A percentile compares a stretch with the other conserved stretches of the same genome.
Evolutionary conservation across 208 protist species (phyloP).

Genomic region (Leishmania arabica): DNA sequence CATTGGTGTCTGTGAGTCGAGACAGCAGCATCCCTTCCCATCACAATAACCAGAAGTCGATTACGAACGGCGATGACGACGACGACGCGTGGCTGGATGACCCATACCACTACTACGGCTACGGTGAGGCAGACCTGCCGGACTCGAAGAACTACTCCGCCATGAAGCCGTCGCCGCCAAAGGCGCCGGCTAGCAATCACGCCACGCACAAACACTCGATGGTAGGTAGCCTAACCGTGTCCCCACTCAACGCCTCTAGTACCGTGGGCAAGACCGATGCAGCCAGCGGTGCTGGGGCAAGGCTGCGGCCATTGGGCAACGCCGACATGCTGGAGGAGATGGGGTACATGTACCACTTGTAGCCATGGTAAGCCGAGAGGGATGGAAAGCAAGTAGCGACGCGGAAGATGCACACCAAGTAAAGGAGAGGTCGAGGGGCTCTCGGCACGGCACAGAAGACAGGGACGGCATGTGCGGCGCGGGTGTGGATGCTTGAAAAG

Average conservation of each 20-base stretch:
- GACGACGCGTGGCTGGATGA: conserved; percentile 16
- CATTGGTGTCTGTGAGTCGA: neutral
- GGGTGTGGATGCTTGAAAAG: neutral
- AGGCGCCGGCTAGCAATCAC: neutral
- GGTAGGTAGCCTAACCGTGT: neutral
- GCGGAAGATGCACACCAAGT: neutral
- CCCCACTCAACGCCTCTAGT: neutral
- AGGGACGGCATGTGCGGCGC: neutral
- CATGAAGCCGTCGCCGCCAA: neutral
- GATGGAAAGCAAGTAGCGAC: neutral
- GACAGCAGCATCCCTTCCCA: neutral
- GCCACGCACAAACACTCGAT: neutral
- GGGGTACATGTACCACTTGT: conserved; percentile 2
- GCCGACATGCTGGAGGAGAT: conserved; percentile 1
- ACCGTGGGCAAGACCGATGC: neutral
- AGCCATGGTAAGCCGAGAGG: neutral
- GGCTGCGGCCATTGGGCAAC: neutral
- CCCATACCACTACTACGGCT: conserved; percentile 21
- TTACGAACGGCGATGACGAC: conserved; percentile 1
- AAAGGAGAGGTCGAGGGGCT: neutral
- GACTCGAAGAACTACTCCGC: neutral
- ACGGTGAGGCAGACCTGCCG: conserved; percentile 1
- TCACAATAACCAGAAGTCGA: neutral
- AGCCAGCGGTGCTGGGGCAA: neutral
- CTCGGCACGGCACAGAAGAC: neutral